Percentiles rank a stretch among this genome's conserved stretches.
phyloP scores from a whole-genome alignment of 306 rosid species.

The Calophaca sinica region DNA sequence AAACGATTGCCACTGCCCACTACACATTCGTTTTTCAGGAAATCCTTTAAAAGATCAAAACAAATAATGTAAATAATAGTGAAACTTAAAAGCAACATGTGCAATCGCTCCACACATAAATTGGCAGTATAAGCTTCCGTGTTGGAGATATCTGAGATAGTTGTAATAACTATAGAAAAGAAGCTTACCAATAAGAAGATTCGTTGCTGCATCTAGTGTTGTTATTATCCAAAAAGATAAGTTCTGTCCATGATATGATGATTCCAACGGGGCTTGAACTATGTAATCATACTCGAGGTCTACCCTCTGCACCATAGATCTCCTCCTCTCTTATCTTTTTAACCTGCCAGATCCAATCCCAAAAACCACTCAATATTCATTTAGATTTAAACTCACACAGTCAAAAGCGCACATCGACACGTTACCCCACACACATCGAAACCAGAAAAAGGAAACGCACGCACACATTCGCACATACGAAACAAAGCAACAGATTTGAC shows the following conservation, averaged over 20 bases:
- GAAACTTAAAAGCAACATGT: neutral
- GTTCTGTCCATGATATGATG: conserved; percentile 51
- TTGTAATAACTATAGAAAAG: conserved; percentile 5
- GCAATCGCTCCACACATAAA: neutral
- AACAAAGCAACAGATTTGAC: no score
- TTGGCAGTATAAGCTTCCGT: conserved; percentile 30
- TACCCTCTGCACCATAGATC: no score
- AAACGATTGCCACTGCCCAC: conserved; percentile 1
- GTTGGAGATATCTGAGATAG: conserved; percentile 16
- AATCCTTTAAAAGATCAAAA: conserved; percentile 8
- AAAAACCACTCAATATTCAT: no score
- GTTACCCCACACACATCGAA: no score
- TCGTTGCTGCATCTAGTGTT: conserved; percentile 68
- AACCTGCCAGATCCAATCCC: no score
- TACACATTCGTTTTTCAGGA: neutral
- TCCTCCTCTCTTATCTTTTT: no score
- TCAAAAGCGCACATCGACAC: no score
- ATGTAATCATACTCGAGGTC: no score
- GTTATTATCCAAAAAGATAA: conserved; percentile 92
- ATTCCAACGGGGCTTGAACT: no score
- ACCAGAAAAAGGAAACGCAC: no score
- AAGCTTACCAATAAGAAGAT: conserved; percentile 74
- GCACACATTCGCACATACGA: no score
- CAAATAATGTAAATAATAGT: neutral
- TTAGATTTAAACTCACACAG: no score